Evolutionary conservation across 257 asterid species (phyloP).

Genomic region (Nicotiana tomentosiformis): DNA sequence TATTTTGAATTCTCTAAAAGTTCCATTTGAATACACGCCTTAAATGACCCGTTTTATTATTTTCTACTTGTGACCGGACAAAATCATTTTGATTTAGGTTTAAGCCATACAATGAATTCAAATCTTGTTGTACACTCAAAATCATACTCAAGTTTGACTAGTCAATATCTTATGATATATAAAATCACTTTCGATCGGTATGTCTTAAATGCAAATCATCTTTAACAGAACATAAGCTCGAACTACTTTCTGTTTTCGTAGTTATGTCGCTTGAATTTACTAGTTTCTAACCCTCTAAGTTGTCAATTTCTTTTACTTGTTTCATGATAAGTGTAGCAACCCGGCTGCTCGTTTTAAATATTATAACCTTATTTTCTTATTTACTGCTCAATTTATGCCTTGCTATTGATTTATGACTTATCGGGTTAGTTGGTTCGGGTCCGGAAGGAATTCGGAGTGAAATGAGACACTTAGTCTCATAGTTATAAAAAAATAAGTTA

Average conservation of each 20-base stretch:
- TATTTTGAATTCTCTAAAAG: neutral
- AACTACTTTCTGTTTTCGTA: neutral
- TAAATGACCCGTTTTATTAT: neutral
- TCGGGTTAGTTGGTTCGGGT: too few relatives aligned
- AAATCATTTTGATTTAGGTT: conserved; percentile 3
- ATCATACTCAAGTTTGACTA: neutral
- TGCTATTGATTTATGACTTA: too few relatives aligned
- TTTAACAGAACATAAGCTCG: neutral
- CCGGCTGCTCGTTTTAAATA: too few relatives aligned
- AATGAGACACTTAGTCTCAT: too few relatives aligned
- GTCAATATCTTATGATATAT: conserved; percentile 5
- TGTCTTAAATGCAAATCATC: conserved; percentile 2
- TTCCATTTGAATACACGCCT: neutral
- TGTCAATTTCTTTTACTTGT: neutral
- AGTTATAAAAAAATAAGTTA: too few relatives aligned
- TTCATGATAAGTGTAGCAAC: neutral
- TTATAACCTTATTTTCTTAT: too few relatives aligned
- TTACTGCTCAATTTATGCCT: too few relatives aligned
- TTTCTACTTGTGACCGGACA: neutral
- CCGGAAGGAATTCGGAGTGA: too few relatives aligned
- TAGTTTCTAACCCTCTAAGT: neutral
- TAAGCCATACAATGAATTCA: neutral
- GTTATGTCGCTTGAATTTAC: neutral
- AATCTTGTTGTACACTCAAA: conserved; percentile 6
- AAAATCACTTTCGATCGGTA: neutral